phyloP scores from a whole-genome alignment of 805 yeast genomes.

The Saccharomycopsis olivae region DNA sequence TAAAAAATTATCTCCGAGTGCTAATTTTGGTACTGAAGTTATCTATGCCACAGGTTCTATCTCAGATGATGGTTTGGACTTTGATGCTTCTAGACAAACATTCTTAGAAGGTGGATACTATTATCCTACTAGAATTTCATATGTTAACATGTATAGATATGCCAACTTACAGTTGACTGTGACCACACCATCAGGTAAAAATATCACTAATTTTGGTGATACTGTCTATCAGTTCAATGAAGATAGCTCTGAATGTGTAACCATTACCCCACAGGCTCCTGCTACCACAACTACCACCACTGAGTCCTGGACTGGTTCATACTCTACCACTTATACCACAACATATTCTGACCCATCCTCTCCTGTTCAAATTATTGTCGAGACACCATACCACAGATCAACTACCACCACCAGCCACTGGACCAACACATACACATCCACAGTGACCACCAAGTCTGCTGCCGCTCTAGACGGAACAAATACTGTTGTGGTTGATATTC shows the following conservation, averaged over 20 bases:
- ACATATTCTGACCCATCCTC: slow-evolving; percentile 5
- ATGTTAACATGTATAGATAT: slow-evolving; percentile 20
- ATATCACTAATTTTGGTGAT: slow-evolving; percentile 8
- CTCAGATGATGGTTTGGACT: slow-evolving; percentile 2
- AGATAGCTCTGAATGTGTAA: not conserved
- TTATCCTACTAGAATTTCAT: slow-evolving; percentile 26
- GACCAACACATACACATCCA: too few relatives aligned
- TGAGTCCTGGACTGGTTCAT: slow-evolving; percentile 7
- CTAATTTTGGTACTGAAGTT: slow-evolving; percentile 1
- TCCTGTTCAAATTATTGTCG: slow-evolving; percentile 5
- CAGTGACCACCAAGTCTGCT: too few relatives aligned
- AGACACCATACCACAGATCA: not conserved
- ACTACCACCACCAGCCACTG: slow-evolving; percentile 10
- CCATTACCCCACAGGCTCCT: not conserved
- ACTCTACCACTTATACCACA: slow-evolving; percentile 3
- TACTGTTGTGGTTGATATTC: slow-evolving; percentile 1
- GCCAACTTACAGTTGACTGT: slow-evolving; percentile 19
- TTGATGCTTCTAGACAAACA: slow-evolving; percentile 13
- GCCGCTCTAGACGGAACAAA: too few relatives aligned
- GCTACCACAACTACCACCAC: slow-evolving; percentile 7
- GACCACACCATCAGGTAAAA: slow-evolving; percentile 17
- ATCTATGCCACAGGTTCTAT: slow-evolving; percentile 11
- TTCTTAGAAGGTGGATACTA: slow-evolving; percentile 21
- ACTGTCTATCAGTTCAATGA: slow-evolving; percentile 6
- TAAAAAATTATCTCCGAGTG: slow-evolving; percentile 8